Conservation (phyloP, 345 rosid species). For the Firmiana major region DNA sequence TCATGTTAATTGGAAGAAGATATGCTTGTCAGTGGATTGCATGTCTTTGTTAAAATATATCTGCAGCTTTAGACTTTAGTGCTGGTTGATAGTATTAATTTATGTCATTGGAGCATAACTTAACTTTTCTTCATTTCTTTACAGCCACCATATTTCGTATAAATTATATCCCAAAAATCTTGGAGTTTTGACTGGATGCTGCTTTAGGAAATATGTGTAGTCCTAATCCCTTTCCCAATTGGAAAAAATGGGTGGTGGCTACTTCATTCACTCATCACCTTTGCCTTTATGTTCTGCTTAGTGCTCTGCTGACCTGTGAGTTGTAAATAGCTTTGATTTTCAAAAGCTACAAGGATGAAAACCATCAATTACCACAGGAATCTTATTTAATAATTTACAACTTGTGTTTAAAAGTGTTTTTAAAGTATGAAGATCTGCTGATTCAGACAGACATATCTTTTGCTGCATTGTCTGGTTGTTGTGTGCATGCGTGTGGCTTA, state of each 20-base stretch:
- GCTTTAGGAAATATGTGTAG: background rate
- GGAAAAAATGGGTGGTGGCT: background rate
- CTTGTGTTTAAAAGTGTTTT: no score
- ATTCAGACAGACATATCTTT: background rate
- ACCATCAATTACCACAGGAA: background rate
- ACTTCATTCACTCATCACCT: background rate
- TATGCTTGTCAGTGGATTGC: background rate
- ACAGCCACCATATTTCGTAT: background rate
- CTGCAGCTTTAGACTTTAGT: background rate
- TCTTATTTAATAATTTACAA: background rate
- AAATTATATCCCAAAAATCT: slow-evolving; percentile 13
- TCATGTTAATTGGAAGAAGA: slow-evolving; percentile 7
- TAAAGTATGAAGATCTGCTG: no score
- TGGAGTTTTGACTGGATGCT: background rate
- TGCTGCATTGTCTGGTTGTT: background rate
- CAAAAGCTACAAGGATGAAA: background rate
- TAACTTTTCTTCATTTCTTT: background rate
- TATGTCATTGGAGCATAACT: background rate
- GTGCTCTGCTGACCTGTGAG: background rate
- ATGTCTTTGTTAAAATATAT: background rate
- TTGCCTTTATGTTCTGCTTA: background rate
- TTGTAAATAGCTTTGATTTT: background rate
- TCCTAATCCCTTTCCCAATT: background rate
- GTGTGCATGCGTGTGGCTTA: background rate
- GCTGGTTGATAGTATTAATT: background rate